Evolutionary conservation across 768 basidiomycete genomes (phyloP), one percentile per base, ranked within the genome.

Genomic region (Collybia sordida): DNA sequence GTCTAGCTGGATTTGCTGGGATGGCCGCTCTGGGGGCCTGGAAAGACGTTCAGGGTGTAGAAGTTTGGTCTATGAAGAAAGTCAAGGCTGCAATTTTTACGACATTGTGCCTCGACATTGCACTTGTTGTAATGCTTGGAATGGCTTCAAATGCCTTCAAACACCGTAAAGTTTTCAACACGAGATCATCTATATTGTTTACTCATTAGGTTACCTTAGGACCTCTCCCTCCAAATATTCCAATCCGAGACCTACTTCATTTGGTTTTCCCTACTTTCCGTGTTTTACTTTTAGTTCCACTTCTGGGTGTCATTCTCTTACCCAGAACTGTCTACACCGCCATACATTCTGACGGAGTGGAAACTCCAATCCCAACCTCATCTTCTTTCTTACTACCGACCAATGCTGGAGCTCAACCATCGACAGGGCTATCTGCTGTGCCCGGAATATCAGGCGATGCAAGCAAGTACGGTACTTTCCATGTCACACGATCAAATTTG

Each of bases 401-500:
- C 2, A 82, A 74, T 19, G 64, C 66, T 21, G 64, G 63, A 28
- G 68, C 74, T 24, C 70, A 69, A 23, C 54, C 77, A 0, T 81
- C 85, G 6, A 72, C 79, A 2, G 79, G 81, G 22, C 73, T 86
- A 37, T 73, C 79, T 24, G 66, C 77, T 38, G 65, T 76, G 23
- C 59, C 74, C 12, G 70, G 70, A 8, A 61, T 70, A 51, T 63
- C 65, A 42, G 59, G 67, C 42, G 73, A 78, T 51, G 58, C 68
- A 17, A 75, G 72, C 65, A 90, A 88, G 64, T 92, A 92, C 62
- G 90, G 90, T 14, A 91, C 90, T 11, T 90, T 90, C 74, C 72
- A 70, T 31, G 70, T 70, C 21, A 64, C 72, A 12, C 77, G 75
- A 24, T 80, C 80, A n/a, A 69, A 71, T 27, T 58, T 77, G 22